Evolutionary conservation across 129 eudicot genomes (phyloP), one percentile per base, ranked within the genome.

Genomic region (Tanacetum coccineum): DNA sequence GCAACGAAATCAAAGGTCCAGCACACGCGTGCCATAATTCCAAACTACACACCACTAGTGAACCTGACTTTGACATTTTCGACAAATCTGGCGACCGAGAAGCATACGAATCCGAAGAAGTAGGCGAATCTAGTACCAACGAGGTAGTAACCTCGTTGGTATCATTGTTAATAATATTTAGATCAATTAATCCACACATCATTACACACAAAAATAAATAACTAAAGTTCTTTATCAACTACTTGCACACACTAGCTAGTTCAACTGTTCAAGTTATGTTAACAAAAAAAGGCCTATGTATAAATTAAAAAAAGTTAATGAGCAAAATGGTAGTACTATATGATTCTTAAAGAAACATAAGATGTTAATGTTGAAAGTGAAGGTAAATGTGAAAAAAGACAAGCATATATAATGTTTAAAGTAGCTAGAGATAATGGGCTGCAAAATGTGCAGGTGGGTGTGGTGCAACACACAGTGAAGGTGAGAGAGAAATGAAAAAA

Each of bases 1-100:
- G 97, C 79, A 87, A 67, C 11, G 88, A 91, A 71, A 81, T 78
- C 64, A 78, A 14, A 36, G 94, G 94, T 0, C 97, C 97, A 0
- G 97, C 96, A 79, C 97, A 91, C 3, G 97, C 97, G 70, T 91
- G 97, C 97, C 96, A 91, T 7, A 91, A 80, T 82, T 87, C 97
- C 88, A 90, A 70, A 67, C 87, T 81, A 68, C 84, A 87, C 62
- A 64, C 62, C 40, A 82, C 72, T 30, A 77, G 55, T 48, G 86
- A 58, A 59, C 47, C 28, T 52, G 68, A 9, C 19, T 36, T 36
- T 36, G 42, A 36, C 42, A 36, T 36, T 36, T 36, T 36, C 17
- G 69, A 39, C 25, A 32, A 22, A 9, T 20, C 30, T 21, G 75
- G 4, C 59, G 48, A 3, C 63, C 71, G 66, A 69, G 74, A 72